Percentiles rank a stretch among this genome's conserved stretches.
Conservation (phyloP, 164 flowering plant species). For the Platanus orientalis region DNA sequence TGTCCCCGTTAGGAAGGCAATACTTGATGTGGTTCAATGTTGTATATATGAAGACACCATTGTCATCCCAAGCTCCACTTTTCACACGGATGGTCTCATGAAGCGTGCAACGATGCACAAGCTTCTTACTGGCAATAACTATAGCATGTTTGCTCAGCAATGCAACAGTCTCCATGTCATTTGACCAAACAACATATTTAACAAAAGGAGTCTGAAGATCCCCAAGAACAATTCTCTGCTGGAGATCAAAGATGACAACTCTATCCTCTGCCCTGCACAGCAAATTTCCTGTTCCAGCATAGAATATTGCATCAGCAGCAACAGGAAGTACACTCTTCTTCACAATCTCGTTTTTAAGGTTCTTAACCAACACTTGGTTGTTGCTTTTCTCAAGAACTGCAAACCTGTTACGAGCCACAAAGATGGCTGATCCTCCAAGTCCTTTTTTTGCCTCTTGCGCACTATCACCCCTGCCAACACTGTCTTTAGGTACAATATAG, state of each 20-base stretch:
- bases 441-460: slow-evolving; percentile 46
- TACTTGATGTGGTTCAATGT: slow-evolving; percentile 51
- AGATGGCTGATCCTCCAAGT: slow-evolving; percentile 44
- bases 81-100: slow-evolving; percentile 52
- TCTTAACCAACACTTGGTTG: slow-evolving; percentile 48
- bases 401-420: slow-evolving; percentile 48
- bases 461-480: slow-evolving; percentile 33
- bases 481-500: slow-evolving; percentile 37
- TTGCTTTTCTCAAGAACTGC: slow-evolving; percentile 50
- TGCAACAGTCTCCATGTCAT: slow-evolving; percentile 49
- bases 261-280: slow-evolving; percentile 47
- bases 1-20: slow-evolving; percentile 52
- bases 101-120: slow-evolving; percentile 43
- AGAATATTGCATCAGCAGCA: slow-evolving; percentile 45
- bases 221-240: slow-evolving; percentile 42
- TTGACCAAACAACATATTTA: slow-evolving; percentile 46
- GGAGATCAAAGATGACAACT: slow-evolving; percentile 46
- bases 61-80: slow-evolving; percentile 57
- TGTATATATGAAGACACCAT: slow-evolving; percentile 49
- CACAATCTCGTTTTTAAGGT: slow-evolving; percentile 48
- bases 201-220: slow-evolving; percentile 45
- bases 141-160: slow-evolving; percentile 45
- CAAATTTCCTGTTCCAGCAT: slow-evolving; percentile 44
- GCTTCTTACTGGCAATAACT: slow-evolving; percentile 40
- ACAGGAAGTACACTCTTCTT: slow-evolving; percentile 43